These are phyloP conservation scores for Cinnamomum chago DNA, from an alignment of 164 flowering plant genomes.

Conservation along the genomic window DNA sequence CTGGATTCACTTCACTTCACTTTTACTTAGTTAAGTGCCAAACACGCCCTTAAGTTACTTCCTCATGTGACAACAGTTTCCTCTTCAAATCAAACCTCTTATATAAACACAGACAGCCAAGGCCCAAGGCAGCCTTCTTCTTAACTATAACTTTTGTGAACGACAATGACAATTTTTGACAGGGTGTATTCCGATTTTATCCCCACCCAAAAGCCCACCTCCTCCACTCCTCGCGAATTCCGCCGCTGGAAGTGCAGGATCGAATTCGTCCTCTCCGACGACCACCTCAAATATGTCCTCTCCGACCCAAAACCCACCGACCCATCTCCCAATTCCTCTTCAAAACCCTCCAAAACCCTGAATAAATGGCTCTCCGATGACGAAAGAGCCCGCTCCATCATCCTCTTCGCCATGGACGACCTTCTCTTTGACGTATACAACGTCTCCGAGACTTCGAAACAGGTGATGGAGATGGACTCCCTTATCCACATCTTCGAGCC, in stretches of 20 bases:
- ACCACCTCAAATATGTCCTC: conserved; percentile 12
- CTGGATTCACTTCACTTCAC: too few species aligned
- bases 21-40: too few species aligned
- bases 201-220: conserved; percentile 6
- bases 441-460: background rate
- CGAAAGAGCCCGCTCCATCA: background rate
- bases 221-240: background rate
- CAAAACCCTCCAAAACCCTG: too few species aligned
- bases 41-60: too few species aligned
- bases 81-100: too few species aligned
- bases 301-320: conserved; percentile 9
- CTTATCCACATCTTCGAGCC: background rate
- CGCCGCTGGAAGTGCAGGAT: conserved; percentile 8
- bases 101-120: too few species aligned
- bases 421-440: background rate
- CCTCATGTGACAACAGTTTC: too few species aligned
- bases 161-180: too few species aligned
- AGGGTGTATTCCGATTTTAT: background rate
- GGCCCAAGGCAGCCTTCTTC: too few species aligned
- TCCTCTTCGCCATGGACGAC: conserved; percentile 10
- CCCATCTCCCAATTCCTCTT: background rate
- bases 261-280: conserved; percentile 3
- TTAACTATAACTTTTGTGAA: too few species aligned
- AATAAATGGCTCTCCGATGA: conserved; percentile 7
- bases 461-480: conserved; percentile 12